phyloP scores from a whole-genome alignment of 2,329 filamentous ascomycete species.

The Gyromitra esculenta region DNA sequence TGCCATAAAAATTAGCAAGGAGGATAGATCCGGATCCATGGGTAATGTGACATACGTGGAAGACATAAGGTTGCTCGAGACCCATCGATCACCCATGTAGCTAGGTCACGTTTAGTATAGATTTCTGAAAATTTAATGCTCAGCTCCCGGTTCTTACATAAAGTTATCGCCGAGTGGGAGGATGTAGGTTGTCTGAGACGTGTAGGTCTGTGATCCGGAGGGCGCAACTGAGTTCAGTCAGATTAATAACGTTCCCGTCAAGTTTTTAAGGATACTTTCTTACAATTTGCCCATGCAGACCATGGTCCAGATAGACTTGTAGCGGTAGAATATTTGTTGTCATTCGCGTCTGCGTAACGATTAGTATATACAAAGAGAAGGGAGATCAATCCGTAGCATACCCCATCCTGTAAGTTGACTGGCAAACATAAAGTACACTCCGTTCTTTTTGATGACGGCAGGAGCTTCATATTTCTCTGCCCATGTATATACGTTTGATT shows the following conservation, averaged over 20 bases:
- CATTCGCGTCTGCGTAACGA: constrained; percentile 68
- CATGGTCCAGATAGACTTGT: constrained; percentile 69
- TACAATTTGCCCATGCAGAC: constrained; percentile 68
- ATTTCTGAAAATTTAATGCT: neutral
- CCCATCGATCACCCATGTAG: constrained; percentile 76
- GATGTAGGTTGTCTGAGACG: constrained; percentile 70
- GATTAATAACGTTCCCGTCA: neutral
- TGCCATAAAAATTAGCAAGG: constrained; percentile 1
- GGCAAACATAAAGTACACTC: constrained; percentile 73
- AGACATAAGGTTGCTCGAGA: constrained; percentile 68
- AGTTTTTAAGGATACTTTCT: neutral
- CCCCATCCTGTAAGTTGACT: constrained; percentile 65
- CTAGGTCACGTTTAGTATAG: constrained; percentile 61
- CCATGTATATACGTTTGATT: constrained; percentile 66
- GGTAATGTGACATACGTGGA: constrained; percentile 61
- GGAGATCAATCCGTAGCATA: constrained; percentile 55
- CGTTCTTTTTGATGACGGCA: constrained; percentile 70
- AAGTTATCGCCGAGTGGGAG: constrained; percentile 62
- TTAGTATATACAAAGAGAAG: constrained; percentile 9
- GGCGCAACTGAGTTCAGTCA: constrained; percentile 40
- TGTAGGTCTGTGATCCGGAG: constrained; percentile 64
- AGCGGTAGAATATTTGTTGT: constrained; percentile 72
- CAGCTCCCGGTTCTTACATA: constrained; percentile 38
- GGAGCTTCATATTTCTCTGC: constrained; percentile 70
- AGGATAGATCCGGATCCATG: neutral